Percentiles rank a stretch among this genome's conserved stretches.
phyloP scores from a whole-genome alignment of 805 yeast genomes.

The Nakazawaea molendinolei region DNA sequence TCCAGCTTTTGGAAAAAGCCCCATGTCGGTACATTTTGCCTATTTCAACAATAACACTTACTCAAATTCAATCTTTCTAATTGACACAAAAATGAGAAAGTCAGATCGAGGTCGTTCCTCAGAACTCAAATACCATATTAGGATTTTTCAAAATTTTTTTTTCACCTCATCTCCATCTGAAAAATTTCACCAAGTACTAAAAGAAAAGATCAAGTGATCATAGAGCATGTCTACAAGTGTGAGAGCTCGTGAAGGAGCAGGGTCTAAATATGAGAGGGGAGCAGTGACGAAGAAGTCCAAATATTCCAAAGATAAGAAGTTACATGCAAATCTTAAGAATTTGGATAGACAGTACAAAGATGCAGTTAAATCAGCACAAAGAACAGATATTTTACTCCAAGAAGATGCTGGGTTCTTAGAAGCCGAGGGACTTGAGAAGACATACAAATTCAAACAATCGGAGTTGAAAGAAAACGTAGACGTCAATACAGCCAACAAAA shows the following conservation, averaged over 20 bases:
- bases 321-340: slow-evolving; percentile 59
- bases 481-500: slow-evolving; percentile 63
- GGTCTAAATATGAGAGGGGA: slow-evolving; percentile 24
- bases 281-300: slow-evolving; percentile 19
- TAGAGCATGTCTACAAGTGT: slow-evolving; percentile 1
- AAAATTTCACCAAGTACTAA: slow-evolving; percentile 13
- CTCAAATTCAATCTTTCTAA: too few relatives aligned
- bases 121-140: neutral
- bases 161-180: neutral
- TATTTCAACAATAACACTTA: too few relatives aligned
- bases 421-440: slow-evolving; percentile 93
- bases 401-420: slow-evolving; percentile 86
- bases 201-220: slow-evolving; percentile 17
- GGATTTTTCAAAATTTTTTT: too few relatives aligned
- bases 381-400: slow-evolving; percentile 76
- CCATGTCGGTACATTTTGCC: too few relatives aligned
- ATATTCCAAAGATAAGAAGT: slow-evolving; percentile 48
- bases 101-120: neutral
- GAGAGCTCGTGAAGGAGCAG: slow-evolving; percentile 5
- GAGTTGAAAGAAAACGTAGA: slow-evolving; percentile 78
- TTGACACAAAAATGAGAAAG: too few relatives aligned
- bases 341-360: slow-evolving; percentile 67
- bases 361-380: slow-evolving; percentile 78
- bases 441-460: slow-evolving; percentile 75
- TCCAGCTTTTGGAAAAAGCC: too few relatives aligned